Percentiles rank a stretch among this genome's conserved stretches.
These are phyloP conservation scores for Amphirosellinia nigrospora DNA, from an alignment of 495 filamentous ascomycete genomes.

Conservation along the genomic window DNA sequence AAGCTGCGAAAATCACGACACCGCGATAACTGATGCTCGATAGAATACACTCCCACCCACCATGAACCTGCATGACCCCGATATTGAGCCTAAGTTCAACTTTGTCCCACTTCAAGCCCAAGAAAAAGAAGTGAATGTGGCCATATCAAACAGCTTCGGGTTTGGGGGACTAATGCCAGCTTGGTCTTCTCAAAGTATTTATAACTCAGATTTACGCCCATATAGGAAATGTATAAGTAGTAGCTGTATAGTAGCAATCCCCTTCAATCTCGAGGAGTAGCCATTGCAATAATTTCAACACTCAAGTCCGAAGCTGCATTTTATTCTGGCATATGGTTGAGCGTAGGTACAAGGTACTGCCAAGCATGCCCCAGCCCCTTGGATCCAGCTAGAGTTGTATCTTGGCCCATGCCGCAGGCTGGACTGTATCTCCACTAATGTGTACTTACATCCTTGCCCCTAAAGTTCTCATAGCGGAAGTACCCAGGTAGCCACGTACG, in stretches of 20 bases:
- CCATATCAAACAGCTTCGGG: slow-evolving; percentile 94
- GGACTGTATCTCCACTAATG: not conserved
- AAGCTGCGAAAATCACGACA: not conserved
- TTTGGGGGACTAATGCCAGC: slow-evolving; percentile 97
- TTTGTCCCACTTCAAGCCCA: slow-evolving; percentile 79
- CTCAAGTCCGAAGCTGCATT: not conserved
- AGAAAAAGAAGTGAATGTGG: slow-evolving; percentile 71
- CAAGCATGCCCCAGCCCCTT: not conserved
- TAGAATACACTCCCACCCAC: slow-evolving; percentile 87
- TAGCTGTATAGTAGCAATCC: not conserved
- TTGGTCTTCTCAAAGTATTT: slow-evolving; percentile 72
- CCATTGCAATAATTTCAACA: not conserved
- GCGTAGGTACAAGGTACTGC: not conserved
- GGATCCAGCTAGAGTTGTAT: not conserved
- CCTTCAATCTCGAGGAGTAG: not conserved
- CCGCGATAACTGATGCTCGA: slow-evolving; percentile 10
- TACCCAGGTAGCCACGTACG: slow-evolving; percentile 15
- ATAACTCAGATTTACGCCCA: not conserved
- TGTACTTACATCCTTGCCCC: not conserved
- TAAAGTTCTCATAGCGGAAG: not conserved
- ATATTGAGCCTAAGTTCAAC: slow-evolving; percentile 81
- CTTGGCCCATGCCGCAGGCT: not conserved
- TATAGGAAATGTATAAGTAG: no score
- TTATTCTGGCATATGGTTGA: no score
- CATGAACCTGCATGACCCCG: slow-evolving; percentile 74